A percentile compares a stretch with the other conserved stretches of the same genome.
Evolutionary conservation across 2,329 filamentous ascomycete genomes (phyloP).

Genomic region (Pseudogymnoascus sp.): DNA sequence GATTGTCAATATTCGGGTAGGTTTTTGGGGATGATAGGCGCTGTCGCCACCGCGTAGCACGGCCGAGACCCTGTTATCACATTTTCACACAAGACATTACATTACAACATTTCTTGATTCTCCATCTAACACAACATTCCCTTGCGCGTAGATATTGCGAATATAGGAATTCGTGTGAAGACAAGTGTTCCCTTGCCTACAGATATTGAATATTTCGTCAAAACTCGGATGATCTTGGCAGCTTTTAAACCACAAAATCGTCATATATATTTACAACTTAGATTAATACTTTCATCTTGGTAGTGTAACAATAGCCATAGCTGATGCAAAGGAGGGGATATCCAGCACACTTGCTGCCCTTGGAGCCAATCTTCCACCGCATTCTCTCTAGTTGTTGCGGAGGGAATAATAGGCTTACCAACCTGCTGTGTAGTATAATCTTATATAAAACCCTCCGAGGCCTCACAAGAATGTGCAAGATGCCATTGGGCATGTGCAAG

Average conservation of each 20-base stretch:
- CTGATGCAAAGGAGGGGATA: background rate
- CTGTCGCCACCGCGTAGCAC: background rate
- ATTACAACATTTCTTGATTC: background rate
- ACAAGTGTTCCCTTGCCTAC: background rate
- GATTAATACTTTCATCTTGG: background rate
- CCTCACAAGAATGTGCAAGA: background rate
- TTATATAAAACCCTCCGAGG: background rate
- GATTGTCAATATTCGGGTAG: conserved; percentile 3
- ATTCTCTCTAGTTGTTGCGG: background rate
- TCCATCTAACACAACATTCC: background rate
- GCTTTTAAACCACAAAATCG: background rate
- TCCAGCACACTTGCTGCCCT: background rate
- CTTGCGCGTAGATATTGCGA: background rate
- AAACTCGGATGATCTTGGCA: background rate
- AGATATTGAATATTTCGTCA: background rate
- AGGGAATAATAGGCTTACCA: background rate
- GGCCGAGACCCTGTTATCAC: background rate
- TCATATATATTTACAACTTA: background rate
- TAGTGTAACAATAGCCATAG: background rate
- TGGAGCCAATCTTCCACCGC: background rate
- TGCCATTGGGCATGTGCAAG: background rate
- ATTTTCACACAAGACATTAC: background rate
- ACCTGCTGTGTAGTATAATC: background rate
- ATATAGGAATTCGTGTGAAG: background rate
- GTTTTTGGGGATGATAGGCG: background rate